Evolutionary conservation across 495 filamentous ascomycete species (phyloP).

Genomic region (Darksidea phi): DNA sequence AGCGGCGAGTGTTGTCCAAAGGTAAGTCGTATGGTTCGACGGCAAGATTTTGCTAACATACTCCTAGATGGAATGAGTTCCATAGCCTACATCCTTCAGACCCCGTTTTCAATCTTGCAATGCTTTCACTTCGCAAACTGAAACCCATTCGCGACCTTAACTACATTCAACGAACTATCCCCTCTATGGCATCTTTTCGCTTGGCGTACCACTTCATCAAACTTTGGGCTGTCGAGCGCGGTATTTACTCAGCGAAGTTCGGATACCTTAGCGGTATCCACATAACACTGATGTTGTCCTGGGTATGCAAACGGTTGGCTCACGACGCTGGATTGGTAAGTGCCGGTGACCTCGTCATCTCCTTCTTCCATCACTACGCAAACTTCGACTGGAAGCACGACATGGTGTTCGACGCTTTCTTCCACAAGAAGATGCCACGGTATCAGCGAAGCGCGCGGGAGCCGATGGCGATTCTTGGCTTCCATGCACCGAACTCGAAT

Average conservation of each 20-base stretch:
- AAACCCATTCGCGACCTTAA: slow-evolving; percentile 57
- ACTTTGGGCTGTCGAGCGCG: slow-evolving; percentile 55
- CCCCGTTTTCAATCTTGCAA: slow-evolving; percentile 50
- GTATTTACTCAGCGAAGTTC: slow-evolving; percentile 58
- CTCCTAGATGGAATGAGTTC: slow-evolving; percentile 41
- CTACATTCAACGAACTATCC: slow-evolving; percentile 54
- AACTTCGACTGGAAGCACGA: slow-evolving; percentile 52
- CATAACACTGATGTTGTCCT: slow-evolving; percentile 55
- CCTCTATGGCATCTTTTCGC: slow-evolving; percentile 53
- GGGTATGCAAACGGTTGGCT: slow-evolving; percentile 52
- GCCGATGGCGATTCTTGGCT: slow-evolving; percentile 56
- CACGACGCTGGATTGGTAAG: slow-evolving; percentile 29
- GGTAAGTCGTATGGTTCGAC: slow-evolving; percentile 23
- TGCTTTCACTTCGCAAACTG: slow-evolving; percentile 51
- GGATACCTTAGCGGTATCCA: slow-evolving; percentile 60
- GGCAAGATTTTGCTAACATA: slow-evolving; percentile 7
- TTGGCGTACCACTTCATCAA: slow-evolving; percentile 54
- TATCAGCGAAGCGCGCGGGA: slow-evolving; percentile 54
- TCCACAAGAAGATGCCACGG: slow-evolving; percentile 44
- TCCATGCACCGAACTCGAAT: slow-evolving; percentile 55
- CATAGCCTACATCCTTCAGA: slow-evolving; percentile 38
- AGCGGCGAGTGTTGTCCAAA: slow-evolving; percentile 48
- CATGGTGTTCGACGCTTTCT: slow-evolving; percentile 54
- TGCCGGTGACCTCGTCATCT: slow-evolving; percentile 47
- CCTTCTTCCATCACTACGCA: slow-evolving; percentile 61